These are phyloP conservation scores for Neopestalotiopsis clavispora DNA, from an alignment of 2,329 filamentous ascomycete genomes.

Conservation along the genomic window DNA sequence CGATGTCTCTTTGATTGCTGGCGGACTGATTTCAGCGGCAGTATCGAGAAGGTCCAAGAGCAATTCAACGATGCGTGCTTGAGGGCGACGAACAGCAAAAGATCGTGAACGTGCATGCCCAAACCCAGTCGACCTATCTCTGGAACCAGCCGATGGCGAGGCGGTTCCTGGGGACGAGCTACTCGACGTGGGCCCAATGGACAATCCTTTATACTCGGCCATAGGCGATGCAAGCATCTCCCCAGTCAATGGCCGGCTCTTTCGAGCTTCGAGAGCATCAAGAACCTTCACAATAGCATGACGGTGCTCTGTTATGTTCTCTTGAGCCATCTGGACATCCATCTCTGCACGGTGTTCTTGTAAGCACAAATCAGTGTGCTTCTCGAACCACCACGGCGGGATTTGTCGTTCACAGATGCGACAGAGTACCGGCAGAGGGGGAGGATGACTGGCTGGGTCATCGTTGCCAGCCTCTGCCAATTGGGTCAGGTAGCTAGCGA, in stretches of 20 bases:
- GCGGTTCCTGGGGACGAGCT: constrained; percentile 75
- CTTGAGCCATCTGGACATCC: constrained; percentile 96
- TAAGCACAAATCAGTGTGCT: constrained; percentile 93
- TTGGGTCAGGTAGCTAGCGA: constrained; percentile 90
- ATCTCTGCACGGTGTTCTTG: constrained; percentile 97
- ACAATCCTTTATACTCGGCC: constrained; percentile 85
- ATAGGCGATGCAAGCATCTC: constrained; percentile 57
- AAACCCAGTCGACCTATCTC: constrained; percentile 75
- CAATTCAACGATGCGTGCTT: constrained; percentile 92
- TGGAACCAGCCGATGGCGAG: constrained; percentile 72
- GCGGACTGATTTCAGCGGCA: constrained; percentile 90
- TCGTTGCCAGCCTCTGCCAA: constrained; percentile 83
- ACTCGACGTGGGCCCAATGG: constrained; percentile 77
- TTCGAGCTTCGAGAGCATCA: constrained; percentile 84
- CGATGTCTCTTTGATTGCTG: constrained; percentile 85
- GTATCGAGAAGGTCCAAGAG: constrained; percentile 96
- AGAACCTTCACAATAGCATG: constrained; percentile 94
- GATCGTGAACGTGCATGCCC: constrained; percentile 84
- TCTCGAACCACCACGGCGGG: constrained; percentile 99
- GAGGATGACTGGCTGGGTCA: constrained; percentile 76
- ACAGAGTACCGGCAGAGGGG: constrained; percentile 85
- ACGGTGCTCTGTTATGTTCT: constrained; percentile 88
- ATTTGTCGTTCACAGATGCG: constrained; percentile 98
- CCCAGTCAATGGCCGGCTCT: constrained; percentile 66
- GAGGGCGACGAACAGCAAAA: constrained; percentile 87